phyloP scores from a whole-genome alignment of 2,329 filamentous ascomycete species.

The Alternaria sp. region DNA sequence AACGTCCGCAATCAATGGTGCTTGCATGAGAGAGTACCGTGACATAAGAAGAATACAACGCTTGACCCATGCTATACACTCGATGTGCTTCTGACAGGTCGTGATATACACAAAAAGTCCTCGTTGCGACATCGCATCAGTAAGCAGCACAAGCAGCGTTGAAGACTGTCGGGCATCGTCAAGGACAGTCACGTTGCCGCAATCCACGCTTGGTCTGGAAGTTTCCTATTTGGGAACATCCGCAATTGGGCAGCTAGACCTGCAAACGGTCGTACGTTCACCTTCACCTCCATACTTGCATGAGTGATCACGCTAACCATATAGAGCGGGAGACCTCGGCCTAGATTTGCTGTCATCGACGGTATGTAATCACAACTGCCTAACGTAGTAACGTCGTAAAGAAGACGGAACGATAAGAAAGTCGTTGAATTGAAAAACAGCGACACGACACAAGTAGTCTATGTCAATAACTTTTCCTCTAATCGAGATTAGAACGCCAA shows the following conservation, averaged over 20 bases:
- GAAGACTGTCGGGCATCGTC: background rate
- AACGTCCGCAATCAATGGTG: background rate
- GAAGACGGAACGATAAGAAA: background rate
- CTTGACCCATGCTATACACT: background rate
- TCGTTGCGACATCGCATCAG: background rate
- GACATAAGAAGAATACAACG: background rate
- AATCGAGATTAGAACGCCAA: background rate
- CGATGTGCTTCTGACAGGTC: background rate
- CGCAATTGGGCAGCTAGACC: background rate
- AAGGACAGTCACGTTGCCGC: background rate
- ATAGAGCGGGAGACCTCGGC: background rate
- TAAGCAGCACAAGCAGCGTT: background rate
- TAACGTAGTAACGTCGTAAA: background rate
- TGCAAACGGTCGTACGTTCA: background rate
- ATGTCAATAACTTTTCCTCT: background rate
- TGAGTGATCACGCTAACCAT: background rate
- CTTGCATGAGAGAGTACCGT: background rate
- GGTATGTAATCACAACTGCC: background rate
- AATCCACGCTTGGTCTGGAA: background rate
- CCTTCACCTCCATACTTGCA: background rate
- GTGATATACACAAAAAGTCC: background rate
- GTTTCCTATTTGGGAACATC: background rate
- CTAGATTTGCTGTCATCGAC: background rate
- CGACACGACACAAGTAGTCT: background rate
- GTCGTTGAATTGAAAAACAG: background rate